phyloP scores from a whole-genome alignment of 768 basidiomycete genomes.

The Aureoboletus auriporus region DNA sequence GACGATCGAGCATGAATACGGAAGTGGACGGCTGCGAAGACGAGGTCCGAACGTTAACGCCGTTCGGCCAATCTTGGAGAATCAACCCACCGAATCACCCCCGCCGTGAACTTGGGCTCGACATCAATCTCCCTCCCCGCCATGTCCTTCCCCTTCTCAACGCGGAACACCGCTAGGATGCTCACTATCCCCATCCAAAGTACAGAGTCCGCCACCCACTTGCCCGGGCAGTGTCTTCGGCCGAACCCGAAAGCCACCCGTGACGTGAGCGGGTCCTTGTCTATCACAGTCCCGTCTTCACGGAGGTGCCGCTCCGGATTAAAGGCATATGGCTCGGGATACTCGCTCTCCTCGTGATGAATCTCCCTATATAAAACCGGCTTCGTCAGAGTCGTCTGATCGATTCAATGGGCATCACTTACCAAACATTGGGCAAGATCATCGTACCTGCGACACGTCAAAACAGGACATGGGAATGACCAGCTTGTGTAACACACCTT shows the following conservation, averaged over 20 bases:
- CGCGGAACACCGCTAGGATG: conserved; percentile 22
- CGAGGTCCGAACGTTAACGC: conserved; percentile 11
- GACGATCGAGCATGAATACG: conserved; percentile 28
- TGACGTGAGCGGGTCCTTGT: conserved; percentile 23
- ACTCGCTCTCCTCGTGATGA: conserved; percentile 29
- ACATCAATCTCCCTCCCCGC: conserved; percentile 22
- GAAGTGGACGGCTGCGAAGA: conserved; percentile 26
- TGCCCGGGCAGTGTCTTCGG: conserved; percentile 29
- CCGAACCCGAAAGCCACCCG: conserved; percentile 30
- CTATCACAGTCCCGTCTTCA: conserved; percentile 20
- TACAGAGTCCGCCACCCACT: conserved; percentile 29
- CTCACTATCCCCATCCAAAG: conserved; percentile 29
- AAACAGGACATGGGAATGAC: neutral
- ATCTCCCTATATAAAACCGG: conserved; percentile 19
- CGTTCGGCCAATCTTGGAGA: conserved; percentile 3
- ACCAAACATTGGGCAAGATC: conserved; percentile 29
- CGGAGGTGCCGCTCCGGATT: conserved; percentile 24
- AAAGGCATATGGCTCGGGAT: conserved; percentile 22
- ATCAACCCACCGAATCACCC: conserved; percentile 30
- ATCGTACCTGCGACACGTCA: conserved; percentile 19
- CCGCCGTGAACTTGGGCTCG: conserved; percentile 27
- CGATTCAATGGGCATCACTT: conserved; percentile 1
- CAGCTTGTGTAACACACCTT: conserved; percentile 21
- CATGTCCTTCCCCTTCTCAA: conserved; percentile 21
- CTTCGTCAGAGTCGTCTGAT: neutral